Base-by-base conservation (phyloP, 306 rosid species). In the Malus sieversii region DNA sequence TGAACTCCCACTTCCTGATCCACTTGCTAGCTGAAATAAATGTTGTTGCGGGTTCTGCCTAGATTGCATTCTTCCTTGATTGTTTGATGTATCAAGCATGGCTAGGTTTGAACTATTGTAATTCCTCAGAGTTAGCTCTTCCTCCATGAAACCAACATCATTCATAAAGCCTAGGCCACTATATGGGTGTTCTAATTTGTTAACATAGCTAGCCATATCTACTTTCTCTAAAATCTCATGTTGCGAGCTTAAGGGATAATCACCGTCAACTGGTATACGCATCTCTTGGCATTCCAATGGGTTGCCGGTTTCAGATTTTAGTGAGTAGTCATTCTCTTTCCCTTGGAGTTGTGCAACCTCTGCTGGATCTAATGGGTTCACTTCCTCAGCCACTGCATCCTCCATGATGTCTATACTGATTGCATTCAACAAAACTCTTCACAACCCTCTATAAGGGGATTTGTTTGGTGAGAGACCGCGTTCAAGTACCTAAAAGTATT, bases 1-100 rank as follows among this genome's bases (percentile, higher is more conserved):
- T 42, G 90, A 82, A 84, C 84, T 84, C 73, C 88, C 92, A 74
- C 82, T 78, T 58, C 93, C 90, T 20, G 92, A 87, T 79, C 92
- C 88, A 77, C 86, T 78, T n/a, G 66, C 89, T 20, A 82, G 81
- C 78, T 88, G 95, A 87, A 85, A 87, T 81, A 89, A 82, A 89
- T 85, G 87, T 79, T 70, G 90, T 93, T 93, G 86, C 33, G 77
- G 90, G 71, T 66, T 90, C 70, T 78, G 92, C 83, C 81, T 77
- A 70, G 74, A 58, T 81, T 73, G 85, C 72, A 84, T 58, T 52
- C 85, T 82, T 67, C 76, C 83, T 71, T 85, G 86, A 77, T 74
- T 85, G 75, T 61, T 38, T 38, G 42, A 38, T 38, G 42, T 38
- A 38, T 38, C 42, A 38, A 38, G 42, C 42, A 38, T 38, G 42